Base-by-base conservation (phyloP, 805 yeast genomes). In the Blastobotrys americana region DNA sequence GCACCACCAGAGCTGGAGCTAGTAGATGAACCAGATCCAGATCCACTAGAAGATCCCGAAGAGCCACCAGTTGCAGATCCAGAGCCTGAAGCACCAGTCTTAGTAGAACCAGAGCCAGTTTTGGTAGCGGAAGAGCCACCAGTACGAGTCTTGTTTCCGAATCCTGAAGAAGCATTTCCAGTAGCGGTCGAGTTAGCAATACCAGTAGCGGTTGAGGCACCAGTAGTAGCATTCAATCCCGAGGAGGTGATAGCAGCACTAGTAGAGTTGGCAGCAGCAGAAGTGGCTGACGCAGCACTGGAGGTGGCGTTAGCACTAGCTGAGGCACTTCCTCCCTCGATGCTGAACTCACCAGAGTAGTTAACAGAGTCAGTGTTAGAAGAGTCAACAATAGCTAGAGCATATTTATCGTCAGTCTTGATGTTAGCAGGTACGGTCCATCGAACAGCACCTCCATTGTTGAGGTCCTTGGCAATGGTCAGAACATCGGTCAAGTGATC, bases 361-460 rank as follows among this genome's bases (percentile, higher is more conserved):
- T 66, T 66, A 47, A 53, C 41, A 43, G 45, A 44, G 39, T 54
- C 61, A 25, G 56, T 42, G 49, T 54, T 54, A 42, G 56, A 57
- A 35, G 54, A 59, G 42, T 51, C 50, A 43, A 48, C 45, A 43
- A 64, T 64, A 54, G 56, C 59, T 36, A 66, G 48, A 22, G 65
- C 61, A 55, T 66, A 66, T 44, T 55, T 44, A 39, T 39, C 28
- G 34, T 67, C 69, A 31, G 58, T 43, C 36, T 47, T 21, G 25
- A 65, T 28, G 34, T 51, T 44, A 41, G 44, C 39, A 37, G 70
- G 70, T 33, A 66, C 57, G 27, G 50, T 48, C 70, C 70, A 66
- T 40, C 55, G 49, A 42, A 61, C 66, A 36, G 60, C 56, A 45
- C 69, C 70, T 41, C 57, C 57, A 62, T 66, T 66, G 42, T 57